phyloP scores from a whole-genome alignment of 1,284 basidiomycete species.

The Austroboletus niveus region DNA sequence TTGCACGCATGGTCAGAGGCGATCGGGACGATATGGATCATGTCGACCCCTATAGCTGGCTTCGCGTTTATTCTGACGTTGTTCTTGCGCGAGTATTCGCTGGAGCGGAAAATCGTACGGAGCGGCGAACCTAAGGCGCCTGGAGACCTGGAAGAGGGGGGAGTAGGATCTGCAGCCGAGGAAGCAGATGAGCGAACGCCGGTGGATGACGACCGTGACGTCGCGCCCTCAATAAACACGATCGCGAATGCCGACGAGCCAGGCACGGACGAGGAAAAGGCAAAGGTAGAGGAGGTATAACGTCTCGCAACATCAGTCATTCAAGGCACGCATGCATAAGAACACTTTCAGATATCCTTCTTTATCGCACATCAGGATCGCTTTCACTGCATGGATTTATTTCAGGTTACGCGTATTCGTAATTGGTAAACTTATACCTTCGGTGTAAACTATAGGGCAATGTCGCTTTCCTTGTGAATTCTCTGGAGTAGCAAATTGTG shows the following conservation, averaged over 20 bases:
- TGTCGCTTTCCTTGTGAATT: too few relatives aligned
- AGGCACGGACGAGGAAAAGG: background rate
- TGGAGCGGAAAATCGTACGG: slow-evolving; percentile 54
- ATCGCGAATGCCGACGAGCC: background rate
- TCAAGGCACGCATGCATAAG: background rate
- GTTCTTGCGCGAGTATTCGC: slow-evolving; percentile 61
- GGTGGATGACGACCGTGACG: slow-evolving; percentile 7
- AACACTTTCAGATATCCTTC: background rate
- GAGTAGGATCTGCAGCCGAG: background rate
- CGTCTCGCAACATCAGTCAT: background rate
- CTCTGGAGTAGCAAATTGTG: too few relatives aligned
- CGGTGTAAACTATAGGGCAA: too few relatives aligned
- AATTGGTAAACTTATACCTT: too few relatives aligned
- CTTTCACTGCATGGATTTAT: too few relatives aligned
- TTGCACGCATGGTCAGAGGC: slow-evolving; percentile 70
- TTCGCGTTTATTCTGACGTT: slow-evolving; percentile 55
- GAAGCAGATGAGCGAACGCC: background rate
- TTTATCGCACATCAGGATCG: background rate
- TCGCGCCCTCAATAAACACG: slow-evolving; percentile 2
- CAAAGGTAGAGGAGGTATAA: background rate
- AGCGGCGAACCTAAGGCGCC: slow-evolving; percentile 25
- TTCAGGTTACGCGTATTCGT: too few relatives aligned
- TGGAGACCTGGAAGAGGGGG: slow-evolving; percentile 15
- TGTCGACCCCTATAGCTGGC: slow-evolving; percentile 60
- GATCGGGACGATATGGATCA: slow-evolving; percentile 72